Percentiles rank a stretch among this genome's conserved stretches.
Conservation (phyloP, 441 rosid genomes). For the Sinapis alba region DNA sequence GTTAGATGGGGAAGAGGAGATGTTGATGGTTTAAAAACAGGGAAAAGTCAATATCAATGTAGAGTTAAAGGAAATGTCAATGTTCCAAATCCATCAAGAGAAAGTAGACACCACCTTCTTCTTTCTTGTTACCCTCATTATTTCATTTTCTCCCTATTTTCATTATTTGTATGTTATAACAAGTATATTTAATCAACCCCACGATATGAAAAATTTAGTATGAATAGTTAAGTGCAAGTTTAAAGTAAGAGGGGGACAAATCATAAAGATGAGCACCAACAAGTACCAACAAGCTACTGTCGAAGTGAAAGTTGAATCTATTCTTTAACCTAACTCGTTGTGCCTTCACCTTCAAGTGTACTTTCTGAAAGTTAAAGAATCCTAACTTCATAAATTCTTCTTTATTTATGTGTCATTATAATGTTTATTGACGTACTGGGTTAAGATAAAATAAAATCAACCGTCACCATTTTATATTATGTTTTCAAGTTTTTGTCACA, state of each 20-base stretch:
- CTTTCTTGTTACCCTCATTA: slow-evolving; percentile 33
- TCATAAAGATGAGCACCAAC: slow-evolving; percentile 34
- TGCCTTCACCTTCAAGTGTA: slow-evolving; percentile 24
- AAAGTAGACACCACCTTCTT: slow-evolving; percentile 32
- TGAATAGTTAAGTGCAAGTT: slow-evolving; percentile 1
- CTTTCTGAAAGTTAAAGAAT: slow-evolving; percentile 10
- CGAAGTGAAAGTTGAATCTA: slow-evolving; percentile 31
- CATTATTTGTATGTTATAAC: not conserved
- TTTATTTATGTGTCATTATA: too few species aligned
- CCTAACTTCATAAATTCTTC: too few species aligned
- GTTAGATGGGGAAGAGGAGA: too few species aligned
- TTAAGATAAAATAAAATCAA: too few species aligned
- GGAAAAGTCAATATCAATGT: too few species aligned
- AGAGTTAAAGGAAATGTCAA: slow-evolving; percentile 8
- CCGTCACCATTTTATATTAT: too few species aligned
- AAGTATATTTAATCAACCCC: not conserved
- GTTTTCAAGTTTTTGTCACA: too few species aligned
- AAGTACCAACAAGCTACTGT: slow-evolving; percentile 38
- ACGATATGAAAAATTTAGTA: not conserved
- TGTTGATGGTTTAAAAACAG: too few species aligned
- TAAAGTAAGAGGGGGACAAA: slow-evolving; percentile 18
- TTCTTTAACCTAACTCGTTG: slow-evolving; percentile 32
- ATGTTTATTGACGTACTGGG: too few species aligned
- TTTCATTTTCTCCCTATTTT: slow-evolving; percentile 25
- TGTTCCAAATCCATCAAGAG: slow-evolving; percentile 29